These are phyloP conservation scores for Annona squamosa DNA, from an alignment of 164 flowering plant species.

Conservation along the genomic window DNA sequence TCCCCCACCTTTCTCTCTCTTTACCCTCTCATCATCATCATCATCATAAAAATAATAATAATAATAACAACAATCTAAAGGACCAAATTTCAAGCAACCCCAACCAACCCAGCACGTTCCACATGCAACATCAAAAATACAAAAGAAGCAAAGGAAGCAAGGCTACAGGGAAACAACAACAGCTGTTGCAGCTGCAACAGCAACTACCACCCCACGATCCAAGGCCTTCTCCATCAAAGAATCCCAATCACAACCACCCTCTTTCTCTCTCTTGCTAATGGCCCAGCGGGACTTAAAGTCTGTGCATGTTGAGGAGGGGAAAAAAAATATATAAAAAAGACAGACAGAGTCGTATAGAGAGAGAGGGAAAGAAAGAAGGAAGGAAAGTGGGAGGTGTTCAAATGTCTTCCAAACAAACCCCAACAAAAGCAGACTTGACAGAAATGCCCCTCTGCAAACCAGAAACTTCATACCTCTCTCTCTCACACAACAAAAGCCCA, in stretches of 20 bases:
- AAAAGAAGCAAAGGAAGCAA: neutral
- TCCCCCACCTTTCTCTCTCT: neutral
- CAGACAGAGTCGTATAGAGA: neutral
- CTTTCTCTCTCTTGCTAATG: conserved; percentile 21
- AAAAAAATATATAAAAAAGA: conserved; percentile 21
- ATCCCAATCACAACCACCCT: neutral
- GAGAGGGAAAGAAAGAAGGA: conserved; percentile 7
- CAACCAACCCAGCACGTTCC: too few relatives aligned
- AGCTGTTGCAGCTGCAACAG: neutral
- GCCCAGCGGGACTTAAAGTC: conserved; percentile 48
- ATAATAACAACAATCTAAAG: neutral
- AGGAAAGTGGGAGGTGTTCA: conserved; percentile 30
- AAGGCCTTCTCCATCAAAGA: neutral
- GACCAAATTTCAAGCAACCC: neutral
- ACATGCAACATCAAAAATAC: too few relatives aligned
- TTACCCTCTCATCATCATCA: neutral
- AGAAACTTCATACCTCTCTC: conserved; percentile 31
- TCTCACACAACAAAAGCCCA: conserved; percentile 9
- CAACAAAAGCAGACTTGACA: conserved; percentile 20
- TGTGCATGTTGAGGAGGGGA: conserved; percentile 16
- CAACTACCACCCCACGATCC: too few relatives aligned
- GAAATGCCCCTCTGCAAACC: conserved; percentile 78
- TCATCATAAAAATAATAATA: too few relatives aligned
- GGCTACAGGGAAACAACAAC: neutral
- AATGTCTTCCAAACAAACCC: conserved; percentile 34